Base-by-base conservation (phyloP, 768 basidiomycete genomes). In the Neoboletus brunneissimus region DNA sequence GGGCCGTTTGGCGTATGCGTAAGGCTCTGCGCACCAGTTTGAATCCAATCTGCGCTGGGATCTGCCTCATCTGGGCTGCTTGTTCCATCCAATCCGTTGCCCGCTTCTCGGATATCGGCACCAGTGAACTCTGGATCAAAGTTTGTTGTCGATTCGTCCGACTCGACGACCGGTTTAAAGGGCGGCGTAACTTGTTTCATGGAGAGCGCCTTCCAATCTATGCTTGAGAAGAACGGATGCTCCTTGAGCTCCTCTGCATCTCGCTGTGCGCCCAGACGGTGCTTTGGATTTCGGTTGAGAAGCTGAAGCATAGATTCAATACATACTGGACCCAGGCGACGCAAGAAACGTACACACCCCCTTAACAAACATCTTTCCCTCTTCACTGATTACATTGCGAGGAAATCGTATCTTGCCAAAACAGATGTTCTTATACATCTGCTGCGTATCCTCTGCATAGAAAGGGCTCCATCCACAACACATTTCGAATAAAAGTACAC, bases 401-500 rank as follows among this genome's bases (percentile, higher is more conserved):
- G 97, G 97, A 77, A 98, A 98, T 51, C 94, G 81, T 69, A 98
- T 98, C 81, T 98, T 98, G 57, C 97, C 97, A 72, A 98, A 99
- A 71, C 95, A 97, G 63, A 92, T 93, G 75, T 91, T 94, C 80
- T 94, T 94, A 78, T 99, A 99, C 97, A 99, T 99, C 75, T 96
- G 92, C 71, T 99, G 96, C 5, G 94, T 97, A 69, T 99, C 97
- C 67, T 99, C 97, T 18, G 96, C 95, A 67, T 98, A 99, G 76
- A 98, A 99, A 41, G 97, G 97, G 69, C 91, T 94, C 97, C 97
- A 98, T 7, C 97, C 97, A 64, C 97, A 99, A 67, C 97, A 98
- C 97, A 99, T 99, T 75, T 99, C 97, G 70, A 98, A 99, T 23
- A 99, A 79, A 32, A 99, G 79, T 1, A 98, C 97, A 34, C 95